Conservation (phyloP, 306 rosid genomes). For the Inga oerstediana region DNA sequence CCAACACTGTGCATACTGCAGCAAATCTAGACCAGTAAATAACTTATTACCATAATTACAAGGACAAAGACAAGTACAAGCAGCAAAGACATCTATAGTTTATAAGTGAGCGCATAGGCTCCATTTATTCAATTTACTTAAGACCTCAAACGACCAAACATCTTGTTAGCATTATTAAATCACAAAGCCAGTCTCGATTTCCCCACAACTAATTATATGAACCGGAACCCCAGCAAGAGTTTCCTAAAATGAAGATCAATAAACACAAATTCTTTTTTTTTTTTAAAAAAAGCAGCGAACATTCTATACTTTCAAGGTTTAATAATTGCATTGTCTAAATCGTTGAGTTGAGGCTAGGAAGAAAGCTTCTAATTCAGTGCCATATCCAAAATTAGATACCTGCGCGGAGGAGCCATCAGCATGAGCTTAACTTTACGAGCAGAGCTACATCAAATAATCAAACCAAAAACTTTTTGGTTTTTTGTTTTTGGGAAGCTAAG, state of each 20-base stretch:
- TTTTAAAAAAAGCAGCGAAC: not conserved
- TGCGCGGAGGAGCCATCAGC: not conserved
- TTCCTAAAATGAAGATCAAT: not conserved
- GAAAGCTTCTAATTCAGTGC: not conserved
- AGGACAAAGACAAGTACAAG: not conserved
- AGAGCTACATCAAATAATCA: not conserved
- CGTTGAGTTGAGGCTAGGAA: not conserved
- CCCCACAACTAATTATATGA: not conserved
- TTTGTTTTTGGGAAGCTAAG: not conserved
- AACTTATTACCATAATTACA: not conserved
- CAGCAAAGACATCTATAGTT: not conserved
- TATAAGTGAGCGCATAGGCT: not conserved
- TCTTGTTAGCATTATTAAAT: not conserved
- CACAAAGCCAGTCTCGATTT: not conserved
- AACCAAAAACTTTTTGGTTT: not conserved
- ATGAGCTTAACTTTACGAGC: not conserved
- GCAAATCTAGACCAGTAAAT: constrained; percentile 17
- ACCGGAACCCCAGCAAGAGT: not conserved
- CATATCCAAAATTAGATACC: not conserved
- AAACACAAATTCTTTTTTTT: not conserved
- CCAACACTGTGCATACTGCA: constrained; percentile 78
- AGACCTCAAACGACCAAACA: constrained; percentile 11
- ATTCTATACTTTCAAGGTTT: not conserved
- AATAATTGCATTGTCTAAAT: not conserved
- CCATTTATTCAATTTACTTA: not conserved